Percentiles rank a stretch among this genome's conserved stretches.
Conservation (phyloP, 805 yeast species). For the Ogataea paraovalis region DNA sequence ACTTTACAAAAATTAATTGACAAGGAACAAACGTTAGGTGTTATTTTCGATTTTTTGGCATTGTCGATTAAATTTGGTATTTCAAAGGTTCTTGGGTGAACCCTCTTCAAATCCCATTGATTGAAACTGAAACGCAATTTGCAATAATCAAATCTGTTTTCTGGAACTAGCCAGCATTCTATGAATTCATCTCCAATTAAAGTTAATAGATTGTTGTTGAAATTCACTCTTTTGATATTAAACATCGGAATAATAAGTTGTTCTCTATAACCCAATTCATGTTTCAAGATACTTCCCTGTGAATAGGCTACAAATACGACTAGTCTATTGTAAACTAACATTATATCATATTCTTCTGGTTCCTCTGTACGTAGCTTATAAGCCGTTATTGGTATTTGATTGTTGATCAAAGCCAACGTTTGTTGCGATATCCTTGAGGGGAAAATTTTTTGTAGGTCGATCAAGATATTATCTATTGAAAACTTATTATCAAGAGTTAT, state of each 20-base stretch:
- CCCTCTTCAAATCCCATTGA: background rate
- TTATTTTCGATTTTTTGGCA: background rate
- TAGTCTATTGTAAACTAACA: background rate
- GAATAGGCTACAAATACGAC: background rate
- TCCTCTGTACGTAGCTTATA: conserved; percentile 1
- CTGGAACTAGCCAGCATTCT: conserved; percentile 2
- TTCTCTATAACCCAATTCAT: background rate
- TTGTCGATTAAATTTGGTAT: background rate
- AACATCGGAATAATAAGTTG: background rate
- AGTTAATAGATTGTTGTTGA: background rate
- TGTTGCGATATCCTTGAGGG: background rate
- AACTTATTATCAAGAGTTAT: background rate
- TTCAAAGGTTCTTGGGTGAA: background rate
- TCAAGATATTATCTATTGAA: background rate
- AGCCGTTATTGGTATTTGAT: background rate
- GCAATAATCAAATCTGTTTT: conserved; percentile 2
- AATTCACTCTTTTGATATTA: background rate
- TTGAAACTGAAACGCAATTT: conserved; percentile 1
- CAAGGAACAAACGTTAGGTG: background rate
- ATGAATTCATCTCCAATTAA: conserved; percentile 1
- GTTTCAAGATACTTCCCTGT: background rate
- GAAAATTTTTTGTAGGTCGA: background rate
- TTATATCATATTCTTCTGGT: background rate
- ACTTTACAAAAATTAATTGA: background rate
- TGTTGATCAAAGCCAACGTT: background rate